Percentiles rank a stretch among this genome's conserved stretches.
Conservation (phyloP, 805 yeast species). For the Cyberlindnera mycetangii region DNA sequence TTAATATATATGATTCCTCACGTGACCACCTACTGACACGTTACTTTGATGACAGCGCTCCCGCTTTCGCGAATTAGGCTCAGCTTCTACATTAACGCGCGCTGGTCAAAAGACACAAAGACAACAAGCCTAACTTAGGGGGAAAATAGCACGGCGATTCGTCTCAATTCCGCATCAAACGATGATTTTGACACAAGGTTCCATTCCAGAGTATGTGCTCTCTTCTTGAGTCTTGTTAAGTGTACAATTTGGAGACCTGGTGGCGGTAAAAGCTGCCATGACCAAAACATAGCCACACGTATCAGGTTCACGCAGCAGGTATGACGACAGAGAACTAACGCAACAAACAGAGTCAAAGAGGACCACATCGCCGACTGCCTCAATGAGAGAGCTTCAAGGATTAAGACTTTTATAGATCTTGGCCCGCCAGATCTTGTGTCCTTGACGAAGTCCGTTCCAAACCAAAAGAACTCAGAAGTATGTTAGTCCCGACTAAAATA, state of each 20-base stretch:
- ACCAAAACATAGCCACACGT: background rate
- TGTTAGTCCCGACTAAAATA: conserved; percentile 3
- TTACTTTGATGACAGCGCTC: too few species aligned
- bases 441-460: conserved; percentile 52
- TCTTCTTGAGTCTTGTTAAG: too few species aligned
- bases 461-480: conserved; percentile 42
- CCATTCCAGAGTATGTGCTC: conserved; percentile 55
- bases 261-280: background rate
- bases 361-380: conserved; percentile 56
- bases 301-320: background rate
- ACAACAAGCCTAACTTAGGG: background rate
- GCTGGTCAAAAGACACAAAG: conserved; percentile 2
- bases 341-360: conserved; percentile 47
- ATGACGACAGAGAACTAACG: conserved; percentile 4
- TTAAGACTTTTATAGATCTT: conserved; percentile 57
- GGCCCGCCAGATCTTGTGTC: conserved; percentile 77
- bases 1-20: too few species aligned
- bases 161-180: background rate
- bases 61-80: background rate
- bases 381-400: conserved; percentile 59
- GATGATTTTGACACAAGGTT: conserved; percentile 48
- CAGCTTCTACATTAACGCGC: background rate
- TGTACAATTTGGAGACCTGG: too few species aligned
- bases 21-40: too few species aligned
- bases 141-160: background rate